These are phyloP conservation scores for thale cress (Arabidopsis thaliana) DNA, from an alignment of 345 rosid genomes.

Conservation along the genomic window TAIR10.1 NC_003075.7:17452001-17452500, in stretches of 20 bases:
- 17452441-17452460: constrained; percentile 83
- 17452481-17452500: constrained; percentile 10
- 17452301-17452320: not conserved
- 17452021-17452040: constrained; percentile 25
- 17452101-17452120: not conserved
- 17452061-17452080: constrained; percentile 25
- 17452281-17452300: constrained; percentile 19
- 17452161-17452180: constrained; percentile 48
- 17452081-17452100: constrained; percentile 19
- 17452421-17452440: constrained; percentile 69
- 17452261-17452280: not conserved
- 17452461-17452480: constrained; percentile 64
- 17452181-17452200: constrained; percentile 55
- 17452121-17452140: constrained; percentile 7
- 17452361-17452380: constrained; percentile 61
- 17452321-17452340: constrained; percentile 4
- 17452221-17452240: constrained; percentile 73
- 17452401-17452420: constrained; percentile 68
- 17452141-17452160: constrained; percentile 40
- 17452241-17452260: constrained; percentile 51
- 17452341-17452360: not conserved
- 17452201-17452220: constrained; percentile 71
- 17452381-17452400: constrained; percentile 81
- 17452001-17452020: not conserved
- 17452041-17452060: constrained; percentile 29